Evolutionary conservation across 352 stramenopile genomes (phyloP).

Genomic region (Pythium phragmiticola): DNA sequence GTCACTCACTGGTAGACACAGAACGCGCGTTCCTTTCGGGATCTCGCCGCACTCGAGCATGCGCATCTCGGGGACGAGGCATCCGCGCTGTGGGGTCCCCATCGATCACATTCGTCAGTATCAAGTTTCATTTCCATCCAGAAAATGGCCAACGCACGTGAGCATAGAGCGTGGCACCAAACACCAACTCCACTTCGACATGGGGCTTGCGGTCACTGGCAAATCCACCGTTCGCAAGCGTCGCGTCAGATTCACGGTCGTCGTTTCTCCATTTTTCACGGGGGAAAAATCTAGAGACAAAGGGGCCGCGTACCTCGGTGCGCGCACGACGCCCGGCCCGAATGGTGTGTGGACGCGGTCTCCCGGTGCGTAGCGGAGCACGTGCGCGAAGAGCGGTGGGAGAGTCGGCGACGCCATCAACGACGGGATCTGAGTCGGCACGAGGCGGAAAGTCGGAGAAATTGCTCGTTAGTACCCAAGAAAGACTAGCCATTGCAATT

Average conservation of each 20-base stretch:
- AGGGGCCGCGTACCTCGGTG: slow-evolving; percentile 22
- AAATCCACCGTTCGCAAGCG: neutral
- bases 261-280: neutral
- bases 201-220: slow-evolving; percentile 48
- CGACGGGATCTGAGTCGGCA: no score
- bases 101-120: slow-evolving; percentile 1
- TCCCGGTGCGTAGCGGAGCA: slow-evolving; percentile 59
- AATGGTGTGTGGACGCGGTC: slow-evolving; percentile 72
- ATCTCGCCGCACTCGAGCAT: slow-evolving; percentile 76
- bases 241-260: neutral
- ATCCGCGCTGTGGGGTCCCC: slow-evolving; percentile 35
- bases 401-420: neutral
- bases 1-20: slow-evolving; percentile 15
- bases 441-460: no score
- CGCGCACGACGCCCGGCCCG: slow-evolving; percentile 48
- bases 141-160: slow-evolving; percentile 29
- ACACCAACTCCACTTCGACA: slow-evolving; percentile 50
- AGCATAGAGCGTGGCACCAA: slow-evolving; percentile 57
- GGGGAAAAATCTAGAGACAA: neutral
- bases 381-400: slow-evolving; percentile 69
- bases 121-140: neutral
- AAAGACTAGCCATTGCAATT: no score
- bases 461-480: no score
- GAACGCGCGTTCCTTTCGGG: slow-evolving; percentile 46
- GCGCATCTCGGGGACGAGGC: slow-evolving; percentile 55